These are phyloP conservation scores for Plasmodium fragile DNA, from an alignment of 169 alveolate genomes.

Conservation along the genomic window DNA sequence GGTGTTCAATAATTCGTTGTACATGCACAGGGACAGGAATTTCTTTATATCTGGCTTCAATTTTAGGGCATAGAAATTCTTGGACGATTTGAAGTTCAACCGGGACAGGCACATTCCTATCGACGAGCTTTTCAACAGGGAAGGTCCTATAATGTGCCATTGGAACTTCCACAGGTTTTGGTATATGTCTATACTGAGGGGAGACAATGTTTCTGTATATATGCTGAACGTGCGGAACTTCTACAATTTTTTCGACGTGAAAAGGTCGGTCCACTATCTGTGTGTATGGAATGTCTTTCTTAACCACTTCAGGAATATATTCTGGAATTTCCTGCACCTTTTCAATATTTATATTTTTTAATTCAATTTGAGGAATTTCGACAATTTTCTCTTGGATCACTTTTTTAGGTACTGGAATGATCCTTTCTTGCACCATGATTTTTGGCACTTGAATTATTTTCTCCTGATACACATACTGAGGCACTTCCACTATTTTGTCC, in stretches of 20 bases:
- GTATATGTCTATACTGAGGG: constrained; percentile 94
- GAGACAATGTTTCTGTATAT: constrained; percentile 89
- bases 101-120: constrained; percentile 93
- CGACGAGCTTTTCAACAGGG: constrained; percentile 92
- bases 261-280: constrained; percentile 85
- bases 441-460: constrained; percentile 92
- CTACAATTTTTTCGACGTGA: constrained; percentile 92
- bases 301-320: constrained; percentile 83
- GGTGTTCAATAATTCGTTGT: constrained; percentile 92
- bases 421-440: constrained; percentile 91
- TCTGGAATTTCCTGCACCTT: constrained; percentile 61
- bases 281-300: constrained; percentile 82
- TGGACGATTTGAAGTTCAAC: constrained; percentile 93
- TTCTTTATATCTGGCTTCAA: constrained; percentile 91
- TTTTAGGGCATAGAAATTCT: constrained; percentile 91
- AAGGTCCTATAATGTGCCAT: constrained; percentile 92
- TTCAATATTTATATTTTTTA: constrained; percentile 83
- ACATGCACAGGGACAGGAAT: constrained; percentile 94
- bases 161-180: constrained; percentile 94
- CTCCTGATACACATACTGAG: constrained; percentile 92
- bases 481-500: constrained; percentile 93
- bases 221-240: constrained; percentile 94
- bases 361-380: constrained; percentile 92
- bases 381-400: constrained; percentile 91
- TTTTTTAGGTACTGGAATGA: constrained; percentile 91